Evolutionary conservation across 1,284 basidiomycete genomes (phyloP), one percentile per base, ranked within the genome.

Genomic region (Sanghuangporus baumii): DNA sequence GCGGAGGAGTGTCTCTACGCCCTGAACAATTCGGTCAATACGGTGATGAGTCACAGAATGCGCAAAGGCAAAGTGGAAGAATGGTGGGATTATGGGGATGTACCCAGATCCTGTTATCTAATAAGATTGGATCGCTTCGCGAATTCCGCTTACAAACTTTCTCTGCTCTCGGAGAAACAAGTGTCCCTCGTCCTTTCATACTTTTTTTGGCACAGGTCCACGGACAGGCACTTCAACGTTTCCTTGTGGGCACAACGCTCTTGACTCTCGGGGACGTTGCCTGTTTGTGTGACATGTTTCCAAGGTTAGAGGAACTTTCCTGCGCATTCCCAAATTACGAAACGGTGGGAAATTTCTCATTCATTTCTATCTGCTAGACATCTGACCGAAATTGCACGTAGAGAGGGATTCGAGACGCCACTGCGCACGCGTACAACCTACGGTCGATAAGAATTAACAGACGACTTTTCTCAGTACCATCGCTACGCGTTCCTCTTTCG

Each of bases 1-100:
- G 37, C 94, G 85, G 70, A 86, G 73, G 1, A 94, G 73, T 9
- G 78, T 76, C 60, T 87, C 82, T 14, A 87, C 82, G 3, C 89
- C 88, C 86, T 89, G 62, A 41, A 16, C 18, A 38, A 6, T 38
- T 26, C 41, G 23, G 31, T 63, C 50, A 18, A 14, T 46, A n/a
- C 43, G 41, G 65, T 23, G 41, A 55, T 55, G 66, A 55, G 51
- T 9, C 48, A 65, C 61, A 37, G 26, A 52, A 23, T 23, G 23
- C 23, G 23, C 23, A 23, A 23, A 60, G 55, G 20, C 41, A n/a
- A 48, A 55, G 31, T 34, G 0, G 23, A 47, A 55, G 26, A 7
- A 8, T 40, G 38, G 52, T 12, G 4, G 52, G 14, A 78, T 23
- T 89, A 6, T 88, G 86, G 83, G 67, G 72, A 11, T 89, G 86